Conservation (phyloP, 225 moss, liverwort and hornwort genomes). For the Neckera pumila region DNA sequence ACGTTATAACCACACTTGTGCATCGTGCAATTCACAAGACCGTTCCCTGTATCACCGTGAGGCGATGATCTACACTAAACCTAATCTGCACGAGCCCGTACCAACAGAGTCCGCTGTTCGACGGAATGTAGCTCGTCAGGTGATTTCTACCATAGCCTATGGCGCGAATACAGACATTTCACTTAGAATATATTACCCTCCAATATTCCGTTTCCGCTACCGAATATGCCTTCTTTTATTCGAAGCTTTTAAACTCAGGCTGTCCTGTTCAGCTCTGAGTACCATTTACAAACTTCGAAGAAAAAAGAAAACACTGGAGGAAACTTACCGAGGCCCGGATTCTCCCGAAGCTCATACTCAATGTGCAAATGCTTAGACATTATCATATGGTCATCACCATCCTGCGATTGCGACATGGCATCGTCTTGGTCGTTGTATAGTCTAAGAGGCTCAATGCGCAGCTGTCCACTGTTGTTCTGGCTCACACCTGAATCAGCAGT, state of each 20-base stretch:
- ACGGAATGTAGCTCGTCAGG: not conserved
- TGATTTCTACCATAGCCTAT: not conserved
- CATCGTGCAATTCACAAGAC: not conserved
- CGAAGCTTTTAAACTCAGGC: not conserved
- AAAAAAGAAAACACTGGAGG: not conserved
- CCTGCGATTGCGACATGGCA: conserved; percentile 31
- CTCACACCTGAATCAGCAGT: conserved; percentile 1
- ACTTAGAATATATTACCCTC: not conserved
- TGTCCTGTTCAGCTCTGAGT: not conserved
- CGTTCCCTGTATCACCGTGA: not conserved
- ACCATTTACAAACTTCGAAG: not conserved
- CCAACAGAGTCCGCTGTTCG: not conserved
- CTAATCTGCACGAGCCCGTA: not conserved
- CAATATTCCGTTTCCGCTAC: not conserved
- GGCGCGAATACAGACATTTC: not conserved
- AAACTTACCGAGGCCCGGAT: conserved; percentile 55
- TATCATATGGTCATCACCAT: conserved; percentile 20
- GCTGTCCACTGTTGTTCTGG: conserved; percentile 29
- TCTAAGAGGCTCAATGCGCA: conserved; percentile 62
- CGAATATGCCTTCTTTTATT: not conserved
- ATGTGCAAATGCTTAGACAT: conserved; percentile 76
- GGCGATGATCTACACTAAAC: not conserved
- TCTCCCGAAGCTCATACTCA: conserved; percentile 88
- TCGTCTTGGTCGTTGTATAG: conserved; percentile 5
- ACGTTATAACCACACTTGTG: not conserved